Conservation (phyloP, 1,139 yeast genomes). For the Oligophagozyma castellii region DNA sequence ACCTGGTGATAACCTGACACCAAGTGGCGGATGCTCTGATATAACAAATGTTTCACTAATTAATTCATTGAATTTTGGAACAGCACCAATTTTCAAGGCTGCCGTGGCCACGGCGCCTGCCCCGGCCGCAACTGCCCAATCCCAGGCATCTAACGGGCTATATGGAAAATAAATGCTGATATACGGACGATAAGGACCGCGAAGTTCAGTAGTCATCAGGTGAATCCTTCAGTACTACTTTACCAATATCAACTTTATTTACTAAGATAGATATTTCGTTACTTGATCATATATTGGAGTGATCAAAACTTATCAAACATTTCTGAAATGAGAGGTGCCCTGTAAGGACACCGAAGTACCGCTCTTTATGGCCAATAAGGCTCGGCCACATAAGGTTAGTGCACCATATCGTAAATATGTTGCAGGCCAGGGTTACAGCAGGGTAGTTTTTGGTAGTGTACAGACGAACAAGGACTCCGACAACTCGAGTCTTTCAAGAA, state of each 20-base stretch:
- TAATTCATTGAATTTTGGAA: conserved; percentile 4
- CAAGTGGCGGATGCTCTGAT: too few relatives aligned
- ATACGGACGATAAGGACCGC: too few relatives aligned
- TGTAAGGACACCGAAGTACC: too few relatives aligned
- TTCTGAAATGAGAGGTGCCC: conserved; percentile 19
- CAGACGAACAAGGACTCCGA: not conserved
- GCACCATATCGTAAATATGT: conserved; percentile 69
- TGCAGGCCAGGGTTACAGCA: conserved; percentile 37
- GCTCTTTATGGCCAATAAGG: conserved; percentile 74
- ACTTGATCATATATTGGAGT: not conserved
- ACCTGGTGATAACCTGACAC: conserved; percentile 27
- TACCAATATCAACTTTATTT: too few relatives aligned
- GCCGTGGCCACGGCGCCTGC: too few relatives aligned
- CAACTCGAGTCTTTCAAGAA: not conserved
- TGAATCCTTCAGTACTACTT: too few relatives aligned
- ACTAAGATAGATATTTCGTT: too few relatives aligned
- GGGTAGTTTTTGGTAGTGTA: not conserved
- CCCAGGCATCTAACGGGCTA: too few relatives aligned
- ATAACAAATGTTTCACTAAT: too few relatives aligned
- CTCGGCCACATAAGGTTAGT: conserved; percentile 70
- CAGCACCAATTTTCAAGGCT: conserved; percentile 40
- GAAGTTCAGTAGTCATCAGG: too few relatives aligned
- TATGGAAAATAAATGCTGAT: too few relatives aligned
- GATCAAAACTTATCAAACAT: not conserved
- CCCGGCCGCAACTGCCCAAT: too few relatives aligned